phyloP scores from a whole-genome alignment of 305 asterid genomes.

The Coffea humblotiana region DNA sequence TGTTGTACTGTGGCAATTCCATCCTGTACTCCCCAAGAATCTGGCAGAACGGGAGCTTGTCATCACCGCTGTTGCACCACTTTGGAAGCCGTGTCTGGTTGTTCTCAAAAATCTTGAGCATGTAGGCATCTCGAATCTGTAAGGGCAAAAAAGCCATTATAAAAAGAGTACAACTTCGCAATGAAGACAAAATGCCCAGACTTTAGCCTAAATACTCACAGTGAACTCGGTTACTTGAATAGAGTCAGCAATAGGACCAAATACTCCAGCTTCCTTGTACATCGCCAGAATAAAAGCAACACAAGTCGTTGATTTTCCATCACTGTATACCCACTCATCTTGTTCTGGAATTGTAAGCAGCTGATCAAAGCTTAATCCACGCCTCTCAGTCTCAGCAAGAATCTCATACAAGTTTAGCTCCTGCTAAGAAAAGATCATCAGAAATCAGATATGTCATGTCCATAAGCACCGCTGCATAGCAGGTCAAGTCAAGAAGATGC shows the following conservation, averaged over 20 bases:
- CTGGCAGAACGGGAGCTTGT: conserved; percentile 84
- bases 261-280: conserved; percentile 95
- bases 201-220: conserved; percentile 41
- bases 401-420: conserved; percentile 80
- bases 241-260: conserved; percentile 69
- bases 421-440: conserved; percentile 29
- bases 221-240: conserved; percentile 98
- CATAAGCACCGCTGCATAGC: background rate
- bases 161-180: background rate
- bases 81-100: conserved; percentile 73
- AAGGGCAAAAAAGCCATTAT: background rate
- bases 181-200: conserved; percentile 1
- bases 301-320: conserved; percentile 96
- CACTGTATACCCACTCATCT: conserved; percentile 98
- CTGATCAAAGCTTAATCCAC: conserved; percentile 85
- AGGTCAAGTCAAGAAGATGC: background rate
- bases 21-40: conserved; percentile 83
- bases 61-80: conserved; percentile 76
- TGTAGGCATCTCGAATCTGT: conserved; percentile 94
- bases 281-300: conserved; percentile 93
- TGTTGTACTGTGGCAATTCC: conserved; percentile 88
- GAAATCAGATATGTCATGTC: background rate
- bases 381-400: conserved; percentile 86
- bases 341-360: conserved; percentile 90
- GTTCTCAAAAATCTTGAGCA: conserved; percentile 81